phyloP scores from a whole-genome alignment of 306 rosid genomes.

The Vicia sativa region DNA sequence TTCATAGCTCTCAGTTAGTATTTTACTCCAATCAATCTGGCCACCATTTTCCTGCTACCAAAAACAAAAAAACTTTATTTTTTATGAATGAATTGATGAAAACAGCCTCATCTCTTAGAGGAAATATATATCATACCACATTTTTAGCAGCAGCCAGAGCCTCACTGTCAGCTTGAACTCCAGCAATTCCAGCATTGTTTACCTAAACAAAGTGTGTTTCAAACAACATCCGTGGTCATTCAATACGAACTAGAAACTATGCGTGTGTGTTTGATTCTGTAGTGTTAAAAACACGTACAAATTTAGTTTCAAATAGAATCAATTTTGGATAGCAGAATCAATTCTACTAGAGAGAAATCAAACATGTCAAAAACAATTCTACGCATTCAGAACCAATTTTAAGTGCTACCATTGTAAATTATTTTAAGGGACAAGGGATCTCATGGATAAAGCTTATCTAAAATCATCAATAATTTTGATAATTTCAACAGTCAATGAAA shows the following conservation, averaged over 20 bases:
- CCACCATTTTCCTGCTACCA: constrained; percentile 32
- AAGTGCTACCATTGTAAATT: too few species aligned
- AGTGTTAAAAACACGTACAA: too few species aligned
- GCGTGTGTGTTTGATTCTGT: too few species aligned
- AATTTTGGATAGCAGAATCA: too few species aligned
- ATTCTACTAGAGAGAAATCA: too few species aligned
- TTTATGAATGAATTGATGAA: not conserved
- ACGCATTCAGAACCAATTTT: too few species aligned
- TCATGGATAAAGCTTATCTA: too few species aligned
- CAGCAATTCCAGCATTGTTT: constrained; percentile 44
- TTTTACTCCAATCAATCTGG: constrained; percentile 37
- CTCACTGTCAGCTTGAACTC: not conserved
- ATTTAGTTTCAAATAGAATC: too few species aligned
- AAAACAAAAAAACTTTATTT: constrained; percentile 3
- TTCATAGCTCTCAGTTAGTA: constrained; percentile 35
- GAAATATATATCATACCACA: not conserved
- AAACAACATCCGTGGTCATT: not conserved
- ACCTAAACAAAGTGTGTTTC: constrained; percentile 35
- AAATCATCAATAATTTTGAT: too few species aligned
- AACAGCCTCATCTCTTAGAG: not conserved
- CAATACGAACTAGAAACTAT: not conserved
- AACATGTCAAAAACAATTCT: too few species aligned
- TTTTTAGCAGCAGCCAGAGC: not conserved
- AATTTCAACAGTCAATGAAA: too few species aligned
- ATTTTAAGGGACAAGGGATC: too few species aligned